These are phyloP conservation scores for Zangia roseola DNA, from an alignment of 768 basidiomycete genomes.

Conservation along the genomic window DNA sequence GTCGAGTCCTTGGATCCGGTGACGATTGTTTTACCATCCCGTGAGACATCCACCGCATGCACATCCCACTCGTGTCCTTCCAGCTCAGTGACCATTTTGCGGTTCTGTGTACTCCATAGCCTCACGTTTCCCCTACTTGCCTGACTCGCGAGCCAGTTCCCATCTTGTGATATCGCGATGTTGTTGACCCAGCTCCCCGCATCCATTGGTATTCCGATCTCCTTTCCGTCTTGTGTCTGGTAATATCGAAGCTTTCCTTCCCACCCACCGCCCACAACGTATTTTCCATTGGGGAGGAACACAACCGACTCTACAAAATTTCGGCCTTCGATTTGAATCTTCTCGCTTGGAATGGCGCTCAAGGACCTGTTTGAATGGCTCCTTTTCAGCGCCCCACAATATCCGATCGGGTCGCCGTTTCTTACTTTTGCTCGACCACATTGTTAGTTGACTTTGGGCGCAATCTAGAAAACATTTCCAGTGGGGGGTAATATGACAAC, in stretches of 20 bases:
- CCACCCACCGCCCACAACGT: background rate
- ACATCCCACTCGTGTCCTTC: background rate
- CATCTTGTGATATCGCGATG: too few relatives aligned
- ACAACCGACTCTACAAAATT: background rate
- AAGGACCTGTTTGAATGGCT: too few relatives aligned
- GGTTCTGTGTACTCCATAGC: too few relatives aligned
- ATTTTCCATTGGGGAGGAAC: background rate
- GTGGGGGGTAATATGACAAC: too few relatives aligned
- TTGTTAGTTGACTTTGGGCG: too few relatives aligned
- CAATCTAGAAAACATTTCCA: too few relatives aligned
- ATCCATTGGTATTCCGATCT: background rate
- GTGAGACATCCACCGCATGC: background rate
- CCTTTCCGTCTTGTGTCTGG: background rate
- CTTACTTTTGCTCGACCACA: too few relatives aligned
- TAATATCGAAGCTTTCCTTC: background rate
- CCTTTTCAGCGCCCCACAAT: too few relatives aligned
- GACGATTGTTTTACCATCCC: constrained; percentile 5
- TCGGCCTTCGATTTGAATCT: background rate
- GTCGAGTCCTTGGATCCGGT: background rate
- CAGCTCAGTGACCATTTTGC: background rate
- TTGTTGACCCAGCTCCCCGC: too few relatives aligned
- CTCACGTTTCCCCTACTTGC: background rate
- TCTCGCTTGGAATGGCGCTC: too few relatives aligned
- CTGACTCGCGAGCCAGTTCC: constrained; percentile 2
- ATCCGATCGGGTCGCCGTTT: too few relatives aligned